A percentile compares a stretch with the other conserved stretches of the same genome.
phyloP scores from a whole-genome alignment of 225 moss, liverwort and hornwort genomes.

The Bryum argenteum region DNA sequence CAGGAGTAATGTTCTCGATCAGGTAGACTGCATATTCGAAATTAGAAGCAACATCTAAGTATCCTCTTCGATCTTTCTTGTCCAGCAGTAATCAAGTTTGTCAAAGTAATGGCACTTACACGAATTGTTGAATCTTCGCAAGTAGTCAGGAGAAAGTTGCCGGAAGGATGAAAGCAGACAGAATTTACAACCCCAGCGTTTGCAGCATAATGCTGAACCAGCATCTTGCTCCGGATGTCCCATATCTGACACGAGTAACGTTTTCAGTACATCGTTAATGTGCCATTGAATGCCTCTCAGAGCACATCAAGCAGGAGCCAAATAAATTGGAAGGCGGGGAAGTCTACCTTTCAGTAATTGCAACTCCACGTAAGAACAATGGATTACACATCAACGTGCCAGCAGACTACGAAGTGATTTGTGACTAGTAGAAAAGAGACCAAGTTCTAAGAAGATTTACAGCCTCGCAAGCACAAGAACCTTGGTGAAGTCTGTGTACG shows the following conservation, averaged over 20 bases:
- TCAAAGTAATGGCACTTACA: constrained; percentile 38
- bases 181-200: constrained; percentile 73
- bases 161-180: constrained; percentile 92
- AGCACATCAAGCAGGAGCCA: constrained; percentile 7
- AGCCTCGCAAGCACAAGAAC: not conserved
- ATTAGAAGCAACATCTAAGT: not conserved
- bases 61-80: not conserved
- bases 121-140: constrained; percentile 88
- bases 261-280: constrained; percentile 28
- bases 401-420: not conserved
- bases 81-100: not conserved
- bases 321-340: no score
- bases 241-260: constrained; percentile 62
- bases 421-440: not conserved
- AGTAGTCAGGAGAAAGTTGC: constrained; percentile 93
- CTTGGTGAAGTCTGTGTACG: constrained; percentile 1
- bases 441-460: not conserved
- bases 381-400: not conserved
- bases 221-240: constrained; percentile 88
- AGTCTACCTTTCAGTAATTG: not conserved
- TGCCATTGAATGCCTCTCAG: constrained; percentile 15
- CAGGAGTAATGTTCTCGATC: not conserved
- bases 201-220: constrained; percentile 85
- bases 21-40: not conserved
- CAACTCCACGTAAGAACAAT: not conserved